Percentiles rank a stretch among this genome's conserved stretches.
phyloP scores from a whole-genome alignment of 2,329 filamentous ascomycete genomes.

The Monosporascus sp. region DNA sequence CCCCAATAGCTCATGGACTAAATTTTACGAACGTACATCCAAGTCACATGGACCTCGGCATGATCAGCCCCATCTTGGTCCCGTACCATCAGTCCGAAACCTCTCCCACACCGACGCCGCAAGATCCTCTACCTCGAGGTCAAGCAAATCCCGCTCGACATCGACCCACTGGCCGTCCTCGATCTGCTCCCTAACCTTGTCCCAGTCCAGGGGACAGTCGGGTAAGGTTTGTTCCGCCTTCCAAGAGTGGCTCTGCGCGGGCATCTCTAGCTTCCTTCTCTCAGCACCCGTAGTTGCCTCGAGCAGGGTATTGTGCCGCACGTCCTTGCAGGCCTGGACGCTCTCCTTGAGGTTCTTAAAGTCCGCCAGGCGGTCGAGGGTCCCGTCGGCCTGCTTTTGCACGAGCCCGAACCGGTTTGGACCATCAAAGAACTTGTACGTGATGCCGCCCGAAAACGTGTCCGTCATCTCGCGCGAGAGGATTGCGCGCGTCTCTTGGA shows the following conservation, averaged over 20 bases:
- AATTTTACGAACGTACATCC: no score
- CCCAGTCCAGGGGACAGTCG: slow-evolving; percentile 14
- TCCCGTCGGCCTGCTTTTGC: not conserved
- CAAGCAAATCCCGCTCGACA: slow-evolving; percentile 6
- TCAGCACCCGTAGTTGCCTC: not conserved
- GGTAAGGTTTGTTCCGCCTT: not conserved
- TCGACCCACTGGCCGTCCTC: slow-evolving; percentile 18
- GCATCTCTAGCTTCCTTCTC: slow-evolving; percentile 4
- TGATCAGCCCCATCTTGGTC: not conserved
- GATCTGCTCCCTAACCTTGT: slow-evolving; percentile 3
- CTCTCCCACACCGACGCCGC: slow-evolving; percentile 4
- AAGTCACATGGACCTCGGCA: not conserved
- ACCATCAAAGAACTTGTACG: slow-evolving; percentile 58
- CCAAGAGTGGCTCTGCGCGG: not conserved
- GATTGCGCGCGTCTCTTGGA: slow-evolving; percentile 52
- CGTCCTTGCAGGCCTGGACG: not conserved
- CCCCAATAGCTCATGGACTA: no score
- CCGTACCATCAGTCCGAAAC: slow-evolving; percentile 6
- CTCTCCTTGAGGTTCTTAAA: slow-evolving; percentile 8
- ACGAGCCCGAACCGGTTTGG: slow-evolving; percentile 41
- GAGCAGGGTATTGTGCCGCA: not conserved
- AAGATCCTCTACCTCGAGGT: slow-evolving; percentile 9
- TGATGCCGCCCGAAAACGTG: slow-evolving; percentile 53
- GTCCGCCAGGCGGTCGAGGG: slow-evolving; percentile 5
- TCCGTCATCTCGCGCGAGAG: slow-evolving; percentile 51